Evolutionary conservation across 768 basidiomycete genomes (phyloP).

Genomic region (Pulveroboletus ravenelii): DNA sequence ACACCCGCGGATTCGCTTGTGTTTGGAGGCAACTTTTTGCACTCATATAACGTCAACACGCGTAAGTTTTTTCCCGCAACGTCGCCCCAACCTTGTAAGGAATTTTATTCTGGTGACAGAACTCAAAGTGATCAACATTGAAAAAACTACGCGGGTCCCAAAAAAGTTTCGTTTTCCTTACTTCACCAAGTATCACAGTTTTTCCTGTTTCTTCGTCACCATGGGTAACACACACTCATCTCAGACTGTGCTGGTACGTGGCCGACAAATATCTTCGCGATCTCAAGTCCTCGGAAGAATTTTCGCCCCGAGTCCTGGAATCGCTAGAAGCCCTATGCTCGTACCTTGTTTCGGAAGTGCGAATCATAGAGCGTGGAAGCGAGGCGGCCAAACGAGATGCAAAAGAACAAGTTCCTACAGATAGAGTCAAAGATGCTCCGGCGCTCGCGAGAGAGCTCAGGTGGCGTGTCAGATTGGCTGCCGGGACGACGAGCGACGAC

Average conservation of each 20-base stretch:
- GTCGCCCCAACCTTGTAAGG: not conserved
- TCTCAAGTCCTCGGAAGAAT: constrained; percentile 53
- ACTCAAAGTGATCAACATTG: constrained; percentile 83
- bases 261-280: constrained; percentile 77
- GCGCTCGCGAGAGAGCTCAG: constrained; percentile 79
- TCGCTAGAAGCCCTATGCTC: constrained; percentile 68
- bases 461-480: constrained; percentile 69
- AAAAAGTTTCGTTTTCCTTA: constrained; percentile 87
- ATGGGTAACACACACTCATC: constrained; percentile 3
- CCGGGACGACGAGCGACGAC: constrained; percentile 64
- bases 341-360: constrained; percentile 76
- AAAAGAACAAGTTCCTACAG: constrained; percentile 75
- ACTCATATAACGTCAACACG: constrained; percentile 83
- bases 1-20: constrained; percentile 92
- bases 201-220: constrained; percentile 15
- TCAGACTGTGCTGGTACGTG: constrained; percentile 86
- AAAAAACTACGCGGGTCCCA: constrained; percentile 88
- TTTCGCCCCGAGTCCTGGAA: constrained; percentile 56
- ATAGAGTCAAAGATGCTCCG: constrained; percentile 77
- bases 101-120: constrained; percentile 44
- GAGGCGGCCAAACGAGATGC: constrained; percentile 72
- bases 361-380: constrained; percentile 62
- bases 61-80: constrained; percentile 48
- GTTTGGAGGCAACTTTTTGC: constrained; percentile 96
- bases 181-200: constrained; percentile 57